Evolutionary conservation across 768 basidiomycete species (phyloP).

Genomic region (Collybia sp.): DNA sequence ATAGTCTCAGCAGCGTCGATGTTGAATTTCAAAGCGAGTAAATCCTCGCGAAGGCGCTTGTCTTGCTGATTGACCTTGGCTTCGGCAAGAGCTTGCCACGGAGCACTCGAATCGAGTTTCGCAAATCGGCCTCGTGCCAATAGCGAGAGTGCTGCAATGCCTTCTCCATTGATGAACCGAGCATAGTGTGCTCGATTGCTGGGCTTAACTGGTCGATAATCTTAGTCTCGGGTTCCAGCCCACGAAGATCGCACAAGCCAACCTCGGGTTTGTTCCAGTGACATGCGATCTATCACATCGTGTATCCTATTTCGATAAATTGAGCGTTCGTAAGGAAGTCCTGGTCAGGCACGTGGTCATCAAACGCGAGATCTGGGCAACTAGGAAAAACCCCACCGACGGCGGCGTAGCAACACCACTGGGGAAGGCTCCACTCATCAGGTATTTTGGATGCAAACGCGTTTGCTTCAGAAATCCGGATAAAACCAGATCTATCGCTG

Average conservation of each 20-base stretch:
- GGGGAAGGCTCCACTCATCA: slow-evolving; percentile 14
- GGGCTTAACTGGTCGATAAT: too few species aligned
- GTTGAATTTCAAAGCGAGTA: slow-evolving; percentile 8
- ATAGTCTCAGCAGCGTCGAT: slow-evolving; percentile 11
- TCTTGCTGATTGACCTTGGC: slow-evolving; percentile 3
- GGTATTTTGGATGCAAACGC: slow-evolving; percentile 12
- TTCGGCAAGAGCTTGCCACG: too few species aligned
- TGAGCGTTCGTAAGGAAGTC: slow-evolving; percentile 14
- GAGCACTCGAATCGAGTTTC: background rate
- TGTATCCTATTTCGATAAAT: slow-evolving; percentile 15
- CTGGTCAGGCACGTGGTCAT: slow-evolving; percentile 1
- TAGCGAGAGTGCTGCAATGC: too few species aligned
- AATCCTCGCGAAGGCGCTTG: background rate
- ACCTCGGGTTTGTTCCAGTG: slow-evolving; percentile 13
- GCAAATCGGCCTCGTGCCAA: background rate
- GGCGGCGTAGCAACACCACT: slow-evolving; percentile 17
- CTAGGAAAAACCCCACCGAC: slow-evolving; percentile 10
- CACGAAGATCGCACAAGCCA: background rate
- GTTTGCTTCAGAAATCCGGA: slow-evolving; percentile 18
- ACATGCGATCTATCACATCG: slow-evolving; percentile 7
- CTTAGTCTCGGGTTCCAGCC: background rate
- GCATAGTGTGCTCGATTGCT: too few species aligned
- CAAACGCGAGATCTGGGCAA: too few species aligned
- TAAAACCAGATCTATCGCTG: slow-evolving; percentile 14
- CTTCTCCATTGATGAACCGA: too few species aligned